These are phyloP conservation scores for Babesia bigemina DNA, from an alignment of 169 alveolate genomes.

Conservation along the genomic window DNA sequence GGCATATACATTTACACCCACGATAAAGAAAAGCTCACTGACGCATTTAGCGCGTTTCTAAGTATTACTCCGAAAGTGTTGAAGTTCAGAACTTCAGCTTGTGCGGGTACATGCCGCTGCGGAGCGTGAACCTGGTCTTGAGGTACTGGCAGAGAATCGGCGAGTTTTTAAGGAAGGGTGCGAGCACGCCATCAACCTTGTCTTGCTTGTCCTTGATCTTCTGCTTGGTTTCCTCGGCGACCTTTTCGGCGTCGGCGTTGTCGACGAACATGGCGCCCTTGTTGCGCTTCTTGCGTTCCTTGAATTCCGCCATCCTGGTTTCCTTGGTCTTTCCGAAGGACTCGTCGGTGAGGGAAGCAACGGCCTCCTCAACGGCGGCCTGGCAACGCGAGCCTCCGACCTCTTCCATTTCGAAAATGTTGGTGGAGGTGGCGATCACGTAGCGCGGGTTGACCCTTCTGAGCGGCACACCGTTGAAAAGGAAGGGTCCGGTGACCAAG, in stretches of 20 bases:
- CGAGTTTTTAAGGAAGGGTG: conserved; percentile 72
- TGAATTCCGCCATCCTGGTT: conserved; percentile 78
- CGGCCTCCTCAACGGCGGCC: conserved; percentile 68
- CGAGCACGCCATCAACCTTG: conserved; percentile 71
- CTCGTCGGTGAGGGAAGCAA: conserved; percentile 65
- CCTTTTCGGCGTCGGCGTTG: conserved; percentile 72
- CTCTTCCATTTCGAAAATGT: conserved; percentile 80
- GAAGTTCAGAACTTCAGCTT: conserved; percentile 85
- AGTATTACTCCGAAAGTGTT: neutral
- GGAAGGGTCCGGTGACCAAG: conserved; percentile 95
- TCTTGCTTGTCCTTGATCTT: conserved; percentile 73
- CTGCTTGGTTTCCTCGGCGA: conserved; percentile 50
- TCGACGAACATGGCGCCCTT: conserved; percentile 79
- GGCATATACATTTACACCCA: too few species aligned
- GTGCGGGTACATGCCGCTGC: conserved; percentile 90
- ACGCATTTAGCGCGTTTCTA: neutral
- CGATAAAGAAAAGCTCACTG: too few species aligned
- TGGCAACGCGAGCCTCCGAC: conserved; percentile 72
- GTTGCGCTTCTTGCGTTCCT: conserved; percentile 76
- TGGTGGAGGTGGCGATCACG: conserved; percentile 94
- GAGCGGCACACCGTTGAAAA: conserved; percentile 96
- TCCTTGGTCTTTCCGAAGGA: conserved; percentile 78
- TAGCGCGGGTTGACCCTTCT: conserved; percentile 96
- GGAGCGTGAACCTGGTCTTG: conserved; percentile 87
- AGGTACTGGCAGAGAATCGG: conserved; percentile 81